These are phyloP conservation scores for Fusarium protoensiforme DNA, from an alignment of 2,329 filamentous ascomycete species.

Conservation along the genomic window DNA sequence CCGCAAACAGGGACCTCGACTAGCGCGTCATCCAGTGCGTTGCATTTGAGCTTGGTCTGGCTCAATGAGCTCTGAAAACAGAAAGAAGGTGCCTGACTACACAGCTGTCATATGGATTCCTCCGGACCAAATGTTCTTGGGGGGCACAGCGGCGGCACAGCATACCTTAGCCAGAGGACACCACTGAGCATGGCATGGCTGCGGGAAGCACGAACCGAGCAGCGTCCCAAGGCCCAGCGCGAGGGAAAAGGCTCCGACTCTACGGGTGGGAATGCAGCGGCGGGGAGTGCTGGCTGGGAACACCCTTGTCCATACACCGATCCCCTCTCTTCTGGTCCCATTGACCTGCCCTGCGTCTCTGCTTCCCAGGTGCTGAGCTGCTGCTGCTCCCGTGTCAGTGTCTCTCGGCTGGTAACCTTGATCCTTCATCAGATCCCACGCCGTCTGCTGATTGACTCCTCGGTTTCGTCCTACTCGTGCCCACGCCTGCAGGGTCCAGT, in stretches of 20 bases:
- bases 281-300: constrained; percentile 28
- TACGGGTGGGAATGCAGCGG: constrained; percentile 34
- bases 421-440: constrained; percentile 17
- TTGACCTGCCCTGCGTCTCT: constrained; percentile 17
- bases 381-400: constrained; percentile 18
- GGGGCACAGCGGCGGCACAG: constrained; percentile 20
- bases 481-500: constrained; percentile 6
- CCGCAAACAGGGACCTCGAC: constrained; percentile 30
- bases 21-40: constrained; percentile 31
- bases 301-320: constrained; percentile 36
- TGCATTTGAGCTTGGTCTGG: constrained; percentile 21
- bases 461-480: background rate
- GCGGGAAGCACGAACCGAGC: constrained; percentile 20
- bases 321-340: constrained; percentile 29
- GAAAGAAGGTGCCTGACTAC: constrained; percentile 7
- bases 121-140: background rate
- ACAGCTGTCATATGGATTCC: background rate
- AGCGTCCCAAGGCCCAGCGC: constrained; percentile 6
- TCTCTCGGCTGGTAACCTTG: constrained; percentile 25
- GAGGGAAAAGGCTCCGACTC: constrained; percentile 26
- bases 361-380: constrained; percentile 8
- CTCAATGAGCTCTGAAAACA: constrained; percentile 5
- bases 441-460: constrained; percentile 4
- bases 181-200: constrained; percentile 6
- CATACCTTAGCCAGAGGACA: constrained; percentile 1